phyloP scores from a whole-genome alignment of 2,329 filamentous ascomycete genomes.

The Trichoderma pleuroti region DNA sequence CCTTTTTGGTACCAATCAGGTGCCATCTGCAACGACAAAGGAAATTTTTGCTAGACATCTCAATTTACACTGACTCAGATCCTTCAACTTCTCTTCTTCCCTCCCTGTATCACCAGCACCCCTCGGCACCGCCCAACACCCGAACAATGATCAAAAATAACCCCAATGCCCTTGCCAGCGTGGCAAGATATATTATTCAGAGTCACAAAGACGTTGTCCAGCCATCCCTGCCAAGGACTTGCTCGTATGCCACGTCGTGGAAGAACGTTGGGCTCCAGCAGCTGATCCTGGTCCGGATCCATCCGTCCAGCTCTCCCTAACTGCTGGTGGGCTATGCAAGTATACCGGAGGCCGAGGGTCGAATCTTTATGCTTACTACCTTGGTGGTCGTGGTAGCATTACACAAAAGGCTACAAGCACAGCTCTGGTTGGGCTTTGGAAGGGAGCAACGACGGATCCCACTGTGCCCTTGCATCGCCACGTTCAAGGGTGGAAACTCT shows the following conservation, averaged over 20 bases:
- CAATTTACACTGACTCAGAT: not conserved
- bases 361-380: constrained; percentile 10
- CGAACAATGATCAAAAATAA: not conserved
- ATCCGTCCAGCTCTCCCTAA: not conserved
- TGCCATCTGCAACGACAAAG: not conserved
- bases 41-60: not conserved
- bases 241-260: not conserved
- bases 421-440: not conserved
- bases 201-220: not conserved
- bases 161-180: not conserved
- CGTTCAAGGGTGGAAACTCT: constrained; percentile 1
- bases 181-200: not conserved
- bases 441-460: not conserved
- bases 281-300: not conserved
- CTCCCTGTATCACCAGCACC: not conserved
- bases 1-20: not conserved
- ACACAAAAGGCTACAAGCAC: not conserved
- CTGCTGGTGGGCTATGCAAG: not conserved
- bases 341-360: not conserved
- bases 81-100: not conserved
- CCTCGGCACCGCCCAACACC: not conserved
- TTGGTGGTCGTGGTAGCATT: not conserved
- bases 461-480: constrained; percentile 5
- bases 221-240: not conserved
- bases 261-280: not conserved